Base-by-base conservation (phyloP, 441 rosid species). In the Pelargonium australe region DNA sequence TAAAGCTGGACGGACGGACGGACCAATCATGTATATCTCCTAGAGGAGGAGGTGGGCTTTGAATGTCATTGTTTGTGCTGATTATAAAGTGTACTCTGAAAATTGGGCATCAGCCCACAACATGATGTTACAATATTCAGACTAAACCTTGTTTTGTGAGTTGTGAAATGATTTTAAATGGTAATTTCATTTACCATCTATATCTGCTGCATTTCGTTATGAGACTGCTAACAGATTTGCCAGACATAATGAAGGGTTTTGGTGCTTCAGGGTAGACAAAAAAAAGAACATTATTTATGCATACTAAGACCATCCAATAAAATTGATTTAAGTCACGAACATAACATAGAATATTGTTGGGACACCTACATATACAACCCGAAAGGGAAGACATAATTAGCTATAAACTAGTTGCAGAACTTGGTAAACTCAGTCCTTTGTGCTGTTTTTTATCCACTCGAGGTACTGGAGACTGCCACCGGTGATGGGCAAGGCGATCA, bases 401-500 rank as follows among this genome's bases (percentile, higher is more conserved):
- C 23, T 20, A 20, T 20, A 20, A 20, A 20, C 23, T 20, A 20
- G 23, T 20, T 20, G 23, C 23, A 0, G 34, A 28, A 28, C 34
- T 28, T 3, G 4, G 34, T 28, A 14, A 5, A 66, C 65, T 93
- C 81, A 90, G 64, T 88, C 89, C 81, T 87, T 82, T n/a, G 95
- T 88, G 76, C 82, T 87, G 80, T 82, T 82, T 79, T 91, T 91
- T 68, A 91, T 70, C 98, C 98, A 88, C 72, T 91, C 89, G 13
- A 94, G 84, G 80, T 91, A 91, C 58, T 84, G 80, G 57, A 71
- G 84, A 65, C 85, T 88, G 72, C 96, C 97, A 0, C 96, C 96
- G 37, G 80, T 83, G 31, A 93, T 88, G 1, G 96, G 97, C 84
- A 89, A 70, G 63, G 96, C 82, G 69, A 93, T 86, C 63, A 93